These are phyloP conservation scores for Boletus bicolor DNA, from an alignment of 768 basidiomycete genomes.

Conservation along the genomic window DNA sequence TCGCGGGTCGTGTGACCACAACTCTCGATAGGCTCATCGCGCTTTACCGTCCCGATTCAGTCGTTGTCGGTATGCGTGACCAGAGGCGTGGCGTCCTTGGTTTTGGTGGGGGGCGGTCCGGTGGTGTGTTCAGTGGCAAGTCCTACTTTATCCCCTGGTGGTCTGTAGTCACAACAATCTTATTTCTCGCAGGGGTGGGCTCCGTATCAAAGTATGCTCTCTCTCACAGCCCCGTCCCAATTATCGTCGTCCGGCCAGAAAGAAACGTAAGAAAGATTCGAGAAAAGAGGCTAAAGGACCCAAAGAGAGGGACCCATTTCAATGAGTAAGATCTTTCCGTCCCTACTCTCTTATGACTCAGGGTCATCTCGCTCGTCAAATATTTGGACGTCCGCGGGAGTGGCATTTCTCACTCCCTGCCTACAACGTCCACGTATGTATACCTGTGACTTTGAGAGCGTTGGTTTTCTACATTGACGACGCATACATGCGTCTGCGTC, in stretches of 20 bases:
- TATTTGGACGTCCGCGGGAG: not conserved
- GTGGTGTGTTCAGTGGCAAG: slow-evolving; percentile 27
- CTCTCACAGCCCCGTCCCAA: slow-evolving; percentile 90
- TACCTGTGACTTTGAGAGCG: not conserved
- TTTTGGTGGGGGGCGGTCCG: slow-evolving; percentile 33
- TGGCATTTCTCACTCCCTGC: not conserved
- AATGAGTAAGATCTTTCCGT: slow-evolving; percentile 44
- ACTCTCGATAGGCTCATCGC: slow-evolving; percentile 91
- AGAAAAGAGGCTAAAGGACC: slow-evolving; percentile 84
- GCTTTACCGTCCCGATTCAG: slow-evolving; percentile 85
- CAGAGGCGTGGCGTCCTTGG: slow-evolving; percentile 48
- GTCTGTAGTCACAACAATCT: not conserved
- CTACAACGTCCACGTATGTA: not conserved
- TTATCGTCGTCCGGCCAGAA: slow-evolving; percentile 92
- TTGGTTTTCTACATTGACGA: not conserved
- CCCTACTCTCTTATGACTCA: not conserved
- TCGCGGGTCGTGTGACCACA: slow-evolving; percentile 85
- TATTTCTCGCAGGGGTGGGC: slow-evolving; percentile 55
- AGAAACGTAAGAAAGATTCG: slow-evolving; percentile 80
- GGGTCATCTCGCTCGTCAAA: not conserved
- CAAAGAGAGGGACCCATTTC: slow-evolving; percentile 83
- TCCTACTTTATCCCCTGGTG: not conserved
- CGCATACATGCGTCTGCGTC: not conserved
- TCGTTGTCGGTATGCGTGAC: slow-evolving; percentile 91
- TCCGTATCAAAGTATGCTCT: slow-evolving; percentile 74